Conservation (phyloP, 805 yeast genomes). For the Schizosaccharomyces octosporus region DNA sequence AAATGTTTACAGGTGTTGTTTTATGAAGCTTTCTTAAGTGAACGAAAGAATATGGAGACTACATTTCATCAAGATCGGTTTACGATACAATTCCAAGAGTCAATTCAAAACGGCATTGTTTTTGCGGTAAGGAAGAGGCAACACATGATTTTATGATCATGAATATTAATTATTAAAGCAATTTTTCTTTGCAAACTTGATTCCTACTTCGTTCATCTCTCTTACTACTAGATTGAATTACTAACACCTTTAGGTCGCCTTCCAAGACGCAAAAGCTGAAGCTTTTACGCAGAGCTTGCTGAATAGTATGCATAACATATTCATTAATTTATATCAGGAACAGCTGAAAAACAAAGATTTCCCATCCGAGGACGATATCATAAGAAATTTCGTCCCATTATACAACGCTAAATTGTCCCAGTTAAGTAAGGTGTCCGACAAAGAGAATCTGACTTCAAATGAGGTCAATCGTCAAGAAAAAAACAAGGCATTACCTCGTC, state of each 20-base stretch:
- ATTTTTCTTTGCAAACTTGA: background rate
- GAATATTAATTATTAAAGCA: background rate
- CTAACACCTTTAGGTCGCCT: slow-evolving; percentile 14
- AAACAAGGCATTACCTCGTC: background rate
- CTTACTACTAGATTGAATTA: slow-evolving; percentile 14
- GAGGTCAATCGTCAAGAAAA: background rate
- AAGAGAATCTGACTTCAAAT: background rate
- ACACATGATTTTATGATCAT: background rate
- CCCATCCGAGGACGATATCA: background rate
- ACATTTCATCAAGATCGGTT: slow-evolving; percentile 9
- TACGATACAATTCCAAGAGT: slow-evolving; percentile 21
- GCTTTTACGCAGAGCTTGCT: slow-evolving; percentile 6
- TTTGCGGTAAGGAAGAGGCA: slow-evolving; percentile 10
- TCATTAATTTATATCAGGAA: slow-evolving; percentile 13
- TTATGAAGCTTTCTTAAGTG: slow-evolving; percentile 23
- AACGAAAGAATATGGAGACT: slow-evolving; percentile 1
- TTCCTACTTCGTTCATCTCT: background rate
- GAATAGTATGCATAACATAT: slow-evolving; percentile 9
- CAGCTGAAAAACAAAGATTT: slow-evolving; percentile 9
- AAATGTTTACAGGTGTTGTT: slow-evolving; percentile 24
- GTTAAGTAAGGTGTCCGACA: background rate
- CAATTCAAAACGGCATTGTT: slow-evolving; percentile 21
- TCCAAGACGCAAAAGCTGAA: slow-evolving; percentile 9
- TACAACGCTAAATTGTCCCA: background rate
- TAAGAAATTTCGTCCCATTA: background rate